Conservation (phyloP, 1,139 yeast species). For the Trichomonascaceae sp. region DNA sequence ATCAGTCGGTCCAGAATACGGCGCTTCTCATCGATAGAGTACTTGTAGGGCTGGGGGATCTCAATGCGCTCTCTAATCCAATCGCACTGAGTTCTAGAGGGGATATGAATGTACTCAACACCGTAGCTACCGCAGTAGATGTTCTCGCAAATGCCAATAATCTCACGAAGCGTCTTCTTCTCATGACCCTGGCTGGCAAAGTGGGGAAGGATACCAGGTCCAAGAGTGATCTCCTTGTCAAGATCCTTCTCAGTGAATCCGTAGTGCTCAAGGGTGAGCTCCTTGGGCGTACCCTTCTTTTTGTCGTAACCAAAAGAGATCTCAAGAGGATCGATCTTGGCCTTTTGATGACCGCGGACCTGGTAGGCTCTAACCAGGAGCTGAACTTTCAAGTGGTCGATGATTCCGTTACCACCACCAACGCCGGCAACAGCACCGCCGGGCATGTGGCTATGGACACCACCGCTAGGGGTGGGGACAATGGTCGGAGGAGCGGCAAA, state of each 20-base stretch:
- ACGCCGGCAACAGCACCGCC: slow-evolving; percentile 23
- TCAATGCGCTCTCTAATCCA: slow-evolving; percentile 97
- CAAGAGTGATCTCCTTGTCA: slow-evolving; percentile 72
- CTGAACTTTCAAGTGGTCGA: slow-evolving; percentile 89
- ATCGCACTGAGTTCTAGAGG: slow-evolving; percentile 90
- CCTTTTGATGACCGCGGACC: slow-evolving; percentile 95
- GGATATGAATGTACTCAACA: slow-evolving; percentile 91
- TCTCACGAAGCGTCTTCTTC: slow-evolving; percentile 61
- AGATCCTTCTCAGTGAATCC: slow-evolving; percentile 82
- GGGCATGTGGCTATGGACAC: slow-evolving; percentile 33
- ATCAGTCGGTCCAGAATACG: slow-evolving; percentile 92
- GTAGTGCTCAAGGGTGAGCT: slow-evolving; percentile 81
- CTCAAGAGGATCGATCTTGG: slow-evolving; percentile 87
- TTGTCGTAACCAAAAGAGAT: slow-evolving; percentile 60
- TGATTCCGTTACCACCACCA: slow-evolving; percentile 37
- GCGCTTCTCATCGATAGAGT: slow-evolving; percentile 80
- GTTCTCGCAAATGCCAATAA: slow-evolving; percentile 64
- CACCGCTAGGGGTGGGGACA: slow-evolving; percentile 62
- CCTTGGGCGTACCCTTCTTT: slow-evolving; percentile 53
- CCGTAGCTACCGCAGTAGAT: slow-evolving; percentile 86
- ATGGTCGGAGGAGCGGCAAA: slow-evolving; percentile 85
- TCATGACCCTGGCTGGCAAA: slow-evolving; percentile 54
- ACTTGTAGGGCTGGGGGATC: slow-evolving; percentile 78
- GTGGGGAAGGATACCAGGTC: slow-evolving; percentile 95
- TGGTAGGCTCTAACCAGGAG: slow-evolving; percentile 95